Evolutionary conservation across 306 rosid genomes (phyloP), one percentile per base, ranked within the genome.

Genomic region (Sesbania bispinosa): DNA sequence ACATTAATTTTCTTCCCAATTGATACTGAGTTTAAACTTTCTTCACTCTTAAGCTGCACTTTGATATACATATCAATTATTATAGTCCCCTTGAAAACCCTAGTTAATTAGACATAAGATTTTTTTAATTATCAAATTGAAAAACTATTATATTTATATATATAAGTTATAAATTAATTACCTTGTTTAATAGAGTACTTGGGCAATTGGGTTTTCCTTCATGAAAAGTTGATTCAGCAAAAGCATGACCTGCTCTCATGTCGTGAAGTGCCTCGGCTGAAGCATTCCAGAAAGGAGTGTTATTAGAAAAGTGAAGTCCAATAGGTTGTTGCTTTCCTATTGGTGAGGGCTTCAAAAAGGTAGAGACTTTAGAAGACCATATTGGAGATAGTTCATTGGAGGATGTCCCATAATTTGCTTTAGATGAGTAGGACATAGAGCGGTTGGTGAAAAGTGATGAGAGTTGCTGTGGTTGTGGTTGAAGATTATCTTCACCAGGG

Each of bases 211-310:
- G 59, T 63, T 85, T 85, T 62, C 85, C 84, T 6, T 89, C 82
- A 24, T 87, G 80, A 69, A 82, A 76, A 9, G 7, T 58, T 45
- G 74, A 80, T 1, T 78, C 33, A 57, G 82, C 41, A 45, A 83
- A 79, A 51, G 76, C 54, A n/a, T n/a, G n/a, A 38, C 70, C 65
- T 3, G 75, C 36, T 74, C 79, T 78, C 16, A 69, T 74, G 66
- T 76, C 86, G 39, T 43, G 51, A 11, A 84, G 73, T 16, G 80
- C 81, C 27, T 73, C 81, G 2, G 90, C 62, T 0, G 94, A 83
- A 69, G 87, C 83, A 77, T 88, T 90, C 97, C 97, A 93, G 54
- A 84, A 87, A 58, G 96, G 85, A 41, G 95, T 79, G 5, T 69
- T 84, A 21, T 88, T 89, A 43, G 92, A 73, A 71, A 90, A 84